phyloP scores from a whole-genome alignment of 495 filamentous ascomycete species.

The Xylaria bambusicola region DNA sequence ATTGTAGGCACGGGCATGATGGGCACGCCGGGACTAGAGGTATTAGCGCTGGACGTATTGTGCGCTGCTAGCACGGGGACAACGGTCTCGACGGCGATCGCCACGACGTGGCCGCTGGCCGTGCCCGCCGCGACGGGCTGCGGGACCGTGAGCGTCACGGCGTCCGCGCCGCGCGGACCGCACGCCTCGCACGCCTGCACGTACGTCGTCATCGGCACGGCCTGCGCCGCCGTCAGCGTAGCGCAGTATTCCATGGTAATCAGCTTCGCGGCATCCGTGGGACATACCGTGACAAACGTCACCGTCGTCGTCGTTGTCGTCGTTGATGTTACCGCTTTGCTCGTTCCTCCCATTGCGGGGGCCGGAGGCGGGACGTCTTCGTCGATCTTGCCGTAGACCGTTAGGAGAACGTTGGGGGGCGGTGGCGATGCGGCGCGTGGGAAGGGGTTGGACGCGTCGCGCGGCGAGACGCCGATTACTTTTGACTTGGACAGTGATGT shows the following conservation, averaged over 20 bases:
- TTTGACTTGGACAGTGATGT: not conserved
- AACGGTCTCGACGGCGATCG: constrained; percentile 27
- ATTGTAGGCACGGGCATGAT: not conserved
- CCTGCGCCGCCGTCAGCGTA: constrained; percentile 18
- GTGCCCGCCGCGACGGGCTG: constrained; percentile 10
- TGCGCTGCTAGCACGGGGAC: constrained; percentile 3
- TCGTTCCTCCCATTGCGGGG: constrained; percentile 23
- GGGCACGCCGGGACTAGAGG: not conserved
- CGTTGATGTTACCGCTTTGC: not conserved
- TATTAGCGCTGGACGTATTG: not conserved
- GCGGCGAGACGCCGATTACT: not conserved
- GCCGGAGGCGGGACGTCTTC: constrained; percentile 17
- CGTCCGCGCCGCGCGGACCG: constrained; percentile 26
- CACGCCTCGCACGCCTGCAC: constrained; percentile 24
- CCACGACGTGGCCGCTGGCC: constrained; percentile 16
- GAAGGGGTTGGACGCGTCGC: too few species aligned
- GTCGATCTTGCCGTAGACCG: constrained; percentile 24
- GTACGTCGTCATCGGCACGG: constrained; percentile 26
- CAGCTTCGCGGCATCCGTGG: constrained; percentile 25
- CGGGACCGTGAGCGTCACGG: constrained; percentile 26
- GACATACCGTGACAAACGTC: constrained; percentile 34
- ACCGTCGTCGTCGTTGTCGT: constrained; percentile 19
- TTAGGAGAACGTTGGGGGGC: constrained; percentile 12
- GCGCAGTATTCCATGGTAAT: constrained; percentile 23
- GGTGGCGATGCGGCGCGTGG: not conserved